Base-by-base conservation (phyloP, 352 stramenopile genomes). In the Phytophthora pinifolia region DNA sequence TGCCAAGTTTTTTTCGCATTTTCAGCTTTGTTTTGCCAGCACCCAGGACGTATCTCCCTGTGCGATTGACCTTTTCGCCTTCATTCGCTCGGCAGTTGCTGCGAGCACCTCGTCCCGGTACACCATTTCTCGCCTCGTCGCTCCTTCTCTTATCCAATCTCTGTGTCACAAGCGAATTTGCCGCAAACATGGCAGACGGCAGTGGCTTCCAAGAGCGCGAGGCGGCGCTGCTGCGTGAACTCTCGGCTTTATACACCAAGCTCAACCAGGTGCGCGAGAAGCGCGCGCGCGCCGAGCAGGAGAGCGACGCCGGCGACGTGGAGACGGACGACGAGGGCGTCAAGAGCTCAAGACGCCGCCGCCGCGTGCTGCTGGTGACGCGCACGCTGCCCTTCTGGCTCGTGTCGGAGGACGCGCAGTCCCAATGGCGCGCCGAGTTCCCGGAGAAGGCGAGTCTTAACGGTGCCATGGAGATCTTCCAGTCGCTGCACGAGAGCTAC, bases 261-360 rank as follows among this genome's bases (percentile, higher is more conserved):
- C 70, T 93, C 33, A 89, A 91, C 49, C 76, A 89, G 58, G 83
- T 93, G 51, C 83, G 80, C 20, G 80, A 91, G 52, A 87, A 91
- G 62, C 80, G 83, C 41, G 75, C 72, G 25, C 83, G 86, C 47
- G 83, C 68, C 34, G 83, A 93, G 54, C 69, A 86, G 39, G 76
- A 89, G 45, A 68, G 52, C 47, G 46, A 65, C 43, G 46, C 39
- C 3, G 66, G 61, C 36, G 57, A 56, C 39, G 62, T 50, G 15
- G 66, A 61, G 18, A 43, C 52, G 2, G 62, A 74, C 33, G 68
- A 70, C 42, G 66, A 72, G 13, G 63, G 54, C 9, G 51, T 27
- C 15, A 71, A 61, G 44, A 55, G 71, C n/a, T 57, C 62, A 4
- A 63, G 70, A 35, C 72, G 75, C 9, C 73, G 74, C 1, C 76